Evolutionary conservation across 1,284 basidiomycete genomes (phyloP), one percentile per base, ranked within the genome.

Genomic region (Cutaneotrichosporon cavernicola): DNA sequence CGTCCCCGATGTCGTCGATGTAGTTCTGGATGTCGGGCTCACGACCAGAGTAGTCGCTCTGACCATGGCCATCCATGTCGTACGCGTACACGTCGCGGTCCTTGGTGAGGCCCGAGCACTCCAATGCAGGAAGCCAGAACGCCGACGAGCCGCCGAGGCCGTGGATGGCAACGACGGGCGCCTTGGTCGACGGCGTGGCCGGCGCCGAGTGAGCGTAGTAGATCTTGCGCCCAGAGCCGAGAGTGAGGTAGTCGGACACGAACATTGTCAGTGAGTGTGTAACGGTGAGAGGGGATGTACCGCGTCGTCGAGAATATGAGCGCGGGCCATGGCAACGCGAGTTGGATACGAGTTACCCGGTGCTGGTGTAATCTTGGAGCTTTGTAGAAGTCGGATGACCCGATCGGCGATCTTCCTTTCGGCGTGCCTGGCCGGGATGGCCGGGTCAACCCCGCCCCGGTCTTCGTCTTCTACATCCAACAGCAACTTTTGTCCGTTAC

Each of bases 181-280:
- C 18, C n/a, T 85, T 88, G 9, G 82, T 22, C 88, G 13, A 82
- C 88, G 22, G 87, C 91, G 91, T n/a, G 7, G 55, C 51, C 34
- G 62, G 59, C 51, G 43, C 36, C 32, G 65, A 66, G 56, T 61
- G 59, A 4, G 53, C 46, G 26, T 66, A 66, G 62, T 66, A 58
- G 16, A 66, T 30, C 58, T 59, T 63, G 55, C 62, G 62, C 31
- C 60, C 60, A 21, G 56, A 51, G 13, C 36, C 21, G 26, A 66
- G 59, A 26, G 43, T 21, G 31, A 66, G 43, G 30, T 53, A 61
- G 36, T 63, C 60, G 38, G 58, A 59, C 30, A 50, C 56, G 59
- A 66, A 66, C 62, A 63, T 59, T 57, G 22, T 38, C 16, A 31
- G 46, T 32, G 57, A 58, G 57, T 31, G 16, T 46, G 49, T 22